Conservation (phyloP, 2,329 filamentous ascomycete genomes). For the Cercospora sesami region DNA sequence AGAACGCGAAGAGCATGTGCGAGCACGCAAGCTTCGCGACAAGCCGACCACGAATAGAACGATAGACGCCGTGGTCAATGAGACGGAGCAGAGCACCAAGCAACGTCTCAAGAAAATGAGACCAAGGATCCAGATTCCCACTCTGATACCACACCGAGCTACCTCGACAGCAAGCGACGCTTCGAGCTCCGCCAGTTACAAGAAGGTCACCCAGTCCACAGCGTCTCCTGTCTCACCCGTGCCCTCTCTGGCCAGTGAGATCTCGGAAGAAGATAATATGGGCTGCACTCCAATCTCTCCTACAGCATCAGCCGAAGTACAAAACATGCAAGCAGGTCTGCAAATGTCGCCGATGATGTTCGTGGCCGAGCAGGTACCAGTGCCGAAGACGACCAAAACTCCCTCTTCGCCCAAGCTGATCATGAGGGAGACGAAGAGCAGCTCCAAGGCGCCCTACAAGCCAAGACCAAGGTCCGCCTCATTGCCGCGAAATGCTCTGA, state of each 20-base stretch:
- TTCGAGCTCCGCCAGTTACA: conserved; percentile 36
- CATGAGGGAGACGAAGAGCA: conserved; percentile 31
- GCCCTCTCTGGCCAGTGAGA: conserved; percentile 28
- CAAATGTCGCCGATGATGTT: conserved; percentile 39
- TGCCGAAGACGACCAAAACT: conserved; percentile 30
- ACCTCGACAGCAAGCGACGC: conserved; percentile 31
- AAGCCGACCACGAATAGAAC: conserved; percentile 28
- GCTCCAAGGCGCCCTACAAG: conserved; percentile 28
- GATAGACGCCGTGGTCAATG: conserved; percentile 34
- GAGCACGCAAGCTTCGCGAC: conserved; percentile 39
- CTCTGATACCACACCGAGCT: conserved; percentile 31
- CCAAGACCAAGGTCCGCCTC: conserved; percentile 38
- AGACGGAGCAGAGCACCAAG: conserved; percentile 22
- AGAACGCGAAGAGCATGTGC: conserved; percentile 38
- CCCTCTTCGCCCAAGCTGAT: conserved; percentile 35
- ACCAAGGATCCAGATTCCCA: conserved; percentile 37
- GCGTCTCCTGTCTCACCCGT: conserved; percentile 35
- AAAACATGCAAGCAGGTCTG: conserved; percentile 15
- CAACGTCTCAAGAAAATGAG: conserved; percentile 35
- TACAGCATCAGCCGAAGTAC: conserved; percentile 24
- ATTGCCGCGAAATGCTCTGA: conserved; percentile 28
- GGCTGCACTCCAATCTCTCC: conserved; percentile 34
- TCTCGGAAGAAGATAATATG: conserved; percentile 26
- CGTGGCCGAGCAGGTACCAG: conserved; percentile 39
- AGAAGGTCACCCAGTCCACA: conserved; percentile 33